Conservation (phyloP, 495 filamentous ascomycete species). For the Paragyromitra xinjiangensis region DNA sequence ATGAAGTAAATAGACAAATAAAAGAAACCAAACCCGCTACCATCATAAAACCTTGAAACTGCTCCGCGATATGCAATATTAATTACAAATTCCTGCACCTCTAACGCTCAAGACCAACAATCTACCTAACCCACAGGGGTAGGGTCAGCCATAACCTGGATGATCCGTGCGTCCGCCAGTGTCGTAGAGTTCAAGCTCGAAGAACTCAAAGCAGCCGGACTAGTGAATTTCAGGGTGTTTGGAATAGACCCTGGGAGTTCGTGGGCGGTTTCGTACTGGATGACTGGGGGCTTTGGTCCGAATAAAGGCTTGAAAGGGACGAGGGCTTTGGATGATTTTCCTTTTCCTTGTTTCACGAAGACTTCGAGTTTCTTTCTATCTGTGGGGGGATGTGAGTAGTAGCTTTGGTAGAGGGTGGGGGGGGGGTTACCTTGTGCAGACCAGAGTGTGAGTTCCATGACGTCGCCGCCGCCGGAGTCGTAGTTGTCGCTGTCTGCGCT, state of each 20-base stretch:
- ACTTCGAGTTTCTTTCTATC: constrained; percentile 13
- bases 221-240: background rate
- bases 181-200: constrained; percentile 2
- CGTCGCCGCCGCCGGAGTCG: constrained; percentile 32
- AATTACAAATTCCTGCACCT: background rate
- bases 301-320: background rate
- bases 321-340: constrained; percentile 11
- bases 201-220: constrained; percentile 16
- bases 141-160: background rate
- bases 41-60: no score
- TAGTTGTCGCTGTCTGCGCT: constrained; percentile 3
- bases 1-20: no score
- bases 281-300: background rate
- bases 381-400: constrained; percentile 1
- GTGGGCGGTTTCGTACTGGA: background rate
- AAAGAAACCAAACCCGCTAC: no score
- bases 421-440: constrained; percentile 20
- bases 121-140: background rate
- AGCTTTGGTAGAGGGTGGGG: background rate
- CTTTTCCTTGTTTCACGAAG: constrained; percentile 30
- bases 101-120: background rate
- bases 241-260: background rate
- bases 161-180: constrained; percentile 16
- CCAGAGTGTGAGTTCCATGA: constrained; percentile 32
- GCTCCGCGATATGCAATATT: background rate